phyloP scores from a whole-genome alignment of 2,329 filamentous ascomycete genomes.

The Arthrobotrys pseudoclavata region DNA sequence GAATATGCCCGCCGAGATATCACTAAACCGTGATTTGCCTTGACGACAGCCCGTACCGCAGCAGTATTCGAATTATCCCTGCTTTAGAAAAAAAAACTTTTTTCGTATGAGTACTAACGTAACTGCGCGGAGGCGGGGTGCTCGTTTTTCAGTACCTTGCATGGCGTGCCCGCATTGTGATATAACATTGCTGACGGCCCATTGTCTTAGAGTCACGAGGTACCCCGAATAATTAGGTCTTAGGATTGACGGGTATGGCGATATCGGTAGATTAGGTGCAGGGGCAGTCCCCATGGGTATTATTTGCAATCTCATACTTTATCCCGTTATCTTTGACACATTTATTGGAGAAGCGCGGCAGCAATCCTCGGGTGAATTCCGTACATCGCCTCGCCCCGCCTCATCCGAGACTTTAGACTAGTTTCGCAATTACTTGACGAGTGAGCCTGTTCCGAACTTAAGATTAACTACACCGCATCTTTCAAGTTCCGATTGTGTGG shows the following conservation, averaged over 20 bases:
- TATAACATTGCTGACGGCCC: slow-evolving; percentile 22
- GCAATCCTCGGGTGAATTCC: background rate
- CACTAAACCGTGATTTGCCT: slow-evolving; percentile 30
- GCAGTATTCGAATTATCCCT: slow-evolving; percentile 21
- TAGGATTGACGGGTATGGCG: slow-evolving; percentile 7
- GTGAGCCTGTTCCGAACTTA: background rate
- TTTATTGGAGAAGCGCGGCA: background rate
- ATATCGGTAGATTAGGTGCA: slow-evolving; percentile 9
- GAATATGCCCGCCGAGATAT: slow-evolving; percentile 4
- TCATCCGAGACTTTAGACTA: background rate
- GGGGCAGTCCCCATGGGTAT: slow-evolving; percentile 7
- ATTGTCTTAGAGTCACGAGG: slow-evolving; percentile 18
- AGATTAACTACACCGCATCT: background rate
- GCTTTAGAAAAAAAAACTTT: background rate
- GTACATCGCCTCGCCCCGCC: background rate
- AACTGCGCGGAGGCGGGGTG: slow-evolving; percentile 6
- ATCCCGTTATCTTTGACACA: slow-evolving; percentile 1
- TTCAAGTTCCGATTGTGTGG: background rate
- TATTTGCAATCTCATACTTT: slow-evolving; percentile 8
- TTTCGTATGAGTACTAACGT: slow-evolving; percentile 18
- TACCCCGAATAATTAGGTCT: slow-evolving; percentile 17
- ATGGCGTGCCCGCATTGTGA: slow-evolving; percentile 25
- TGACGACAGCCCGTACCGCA: slow-evolving; percentile 46
- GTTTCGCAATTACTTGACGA: background rate
- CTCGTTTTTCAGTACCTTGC: slow-evolving; percentile 39